These are phyloP conservation scores for Microsporum ferrugineum DNA, from an alignment of 2,329 filamentous ascomycete genomes.

Conservation along the genomic window DNA sequence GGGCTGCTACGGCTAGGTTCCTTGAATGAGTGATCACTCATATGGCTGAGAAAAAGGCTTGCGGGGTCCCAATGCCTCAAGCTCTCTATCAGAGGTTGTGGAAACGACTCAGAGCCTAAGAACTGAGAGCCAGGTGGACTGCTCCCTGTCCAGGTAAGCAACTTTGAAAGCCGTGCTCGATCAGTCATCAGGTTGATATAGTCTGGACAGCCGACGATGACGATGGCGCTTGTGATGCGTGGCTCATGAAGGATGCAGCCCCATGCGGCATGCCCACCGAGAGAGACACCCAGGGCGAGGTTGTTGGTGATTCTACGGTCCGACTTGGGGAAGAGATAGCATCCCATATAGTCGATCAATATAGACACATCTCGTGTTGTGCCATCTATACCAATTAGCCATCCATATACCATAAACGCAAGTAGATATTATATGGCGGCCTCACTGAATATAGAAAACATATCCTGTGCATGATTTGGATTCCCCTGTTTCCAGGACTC, in stretches of 20 bases:
- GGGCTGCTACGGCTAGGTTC: conserved; percentile 22
- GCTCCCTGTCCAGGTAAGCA: conserved; percentile 47
- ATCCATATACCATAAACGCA: conserved; percentile 1
- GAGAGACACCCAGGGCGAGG: conserved; percentile 66
- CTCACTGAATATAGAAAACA: conserved; percentile 67
- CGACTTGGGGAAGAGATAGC: conserved; percentile 54
- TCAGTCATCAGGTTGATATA: conserved; percentile 69
- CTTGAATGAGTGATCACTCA: conserved; percentile 17
- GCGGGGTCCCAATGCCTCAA: conserved; percentile 63
- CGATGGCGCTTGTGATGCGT: conserved; percentile 63
- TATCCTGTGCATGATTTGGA: conserved; percentile 72
- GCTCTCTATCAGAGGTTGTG: conserved; percentile 51
- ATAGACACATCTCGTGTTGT: conserved; percentile 64
- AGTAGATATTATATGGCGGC: not conserved
- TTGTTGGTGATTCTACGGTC: conserved; percentile 47
- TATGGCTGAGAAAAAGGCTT: conserved; percentile 54
- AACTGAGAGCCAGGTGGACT: conserved; percentile 52
- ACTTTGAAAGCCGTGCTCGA: conserved; percentile 60
- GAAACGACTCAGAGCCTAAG: conserved; percentile 68
- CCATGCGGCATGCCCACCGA: conserved; percentile 85
- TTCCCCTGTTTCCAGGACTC: conserved; percentile 71
- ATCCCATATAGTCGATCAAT: conserved; percentile 66
- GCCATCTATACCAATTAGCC: conserved; percentile 34
- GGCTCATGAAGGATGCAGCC: conserved; percentile 67
- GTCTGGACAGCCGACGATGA: conserved; percentile 83